Evolutionary conservation across 345 rosid genomes (phyloP).

Genomic region (Euphorbia peplus): DNA sequence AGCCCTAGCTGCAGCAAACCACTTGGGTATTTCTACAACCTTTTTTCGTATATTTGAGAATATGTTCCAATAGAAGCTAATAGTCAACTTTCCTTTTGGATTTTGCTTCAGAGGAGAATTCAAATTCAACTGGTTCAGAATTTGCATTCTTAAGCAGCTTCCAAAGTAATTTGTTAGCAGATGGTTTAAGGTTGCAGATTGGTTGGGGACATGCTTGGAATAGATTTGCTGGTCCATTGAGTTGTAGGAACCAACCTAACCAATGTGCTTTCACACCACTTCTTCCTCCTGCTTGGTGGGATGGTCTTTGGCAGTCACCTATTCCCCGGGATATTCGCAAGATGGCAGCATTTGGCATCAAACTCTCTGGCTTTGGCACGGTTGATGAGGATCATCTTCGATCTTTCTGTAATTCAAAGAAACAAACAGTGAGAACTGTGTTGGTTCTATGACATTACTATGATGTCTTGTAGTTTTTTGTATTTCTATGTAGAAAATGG

Average conservation of each 20-base stretch:
- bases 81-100: background rate
- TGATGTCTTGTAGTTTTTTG: too few relatives aligned
- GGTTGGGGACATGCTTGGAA: slow-evolving; percentile 99
- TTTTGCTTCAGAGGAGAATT: slow-evolving; percentile 52
- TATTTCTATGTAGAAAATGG: too few relatives aligned
- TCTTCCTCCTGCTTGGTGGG: slow-evolving; percentile 99
- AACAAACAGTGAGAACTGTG: slow-evolving; percentile 47
- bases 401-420: slow-evolving; percentile 58
- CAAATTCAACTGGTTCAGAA: slow-evolving; percentile 44
- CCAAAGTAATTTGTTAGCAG: slow-evolving; percentile 64
- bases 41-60: background rate
- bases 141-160: slow-evolving; percentile 85
- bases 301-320: slow-evolving; percentile 92
- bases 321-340: slow-evolving; percentile 62
- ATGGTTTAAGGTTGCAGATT: slow-evolving; percentile 67
- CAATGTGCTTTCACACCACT: slow-evolving; percentile 91
- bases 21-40: slow-evolving; percentile 46
- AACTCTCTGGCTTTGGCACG: slow-evolving; percentile 74
- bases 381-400: slow-evolving; percentile 57
- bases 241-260: slow-evolving; percentile 64
- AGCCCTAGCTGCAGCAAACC: slow-evolving; percentile 81
- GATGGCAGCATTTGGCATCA: slow-evolving; percentile 63
- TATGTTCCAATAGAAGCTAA: slow-evolving; percentile 8
- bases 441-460: slow-evolving; percentile 37
- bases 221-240: slow-evolving; percentile 87